Percentiles rank a stretch among this genome's conserved stretches.
Conservation (phyloP, 768 basidiomycete species). For the Pholiota microspora region DNA sequence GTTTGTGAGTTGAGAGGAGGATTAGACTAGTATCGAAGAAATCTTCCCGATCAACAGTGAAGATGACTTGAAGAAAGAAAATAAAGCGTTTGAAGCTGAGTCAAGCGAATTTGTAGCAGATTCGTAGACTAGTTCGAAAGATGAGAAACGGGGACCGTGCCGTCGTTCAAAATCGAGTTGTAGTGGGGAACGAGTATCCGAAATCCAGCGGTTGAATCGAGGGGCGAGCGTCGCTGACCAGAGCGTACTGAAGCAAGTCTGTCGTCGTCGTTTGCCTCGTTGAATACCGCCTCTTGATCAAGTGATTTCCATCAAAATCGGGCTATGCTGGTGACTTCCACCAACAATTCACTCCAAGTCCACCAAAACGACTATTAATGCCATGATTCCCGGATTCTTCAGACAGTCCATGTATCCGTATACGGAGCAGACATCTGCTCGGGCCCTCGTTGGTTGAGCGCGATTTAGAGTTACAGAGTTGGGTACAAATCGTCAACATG, state of each 20-base stretch:
- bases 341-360: no score
- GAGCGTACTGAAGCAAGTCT: slow-evolving; percentile 10
- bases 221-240: slow-evolving; percentile 16
- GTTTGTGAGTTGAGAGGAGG: background rate
- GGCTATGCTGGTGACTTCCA: no score
- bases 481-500: no score
- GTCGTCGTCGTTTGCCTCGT: background rate
- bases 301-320: slow-evolving; percentile 1
- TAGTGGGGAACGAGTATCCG: slow-evolving; percentile 9
- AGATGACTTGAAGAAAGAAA: background rate
- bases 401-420: no score
- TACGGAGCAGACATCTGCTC: no score
- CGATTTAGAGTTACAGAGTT: no score
- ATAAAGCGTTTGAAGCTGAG: slow-evolving; percentile 1
- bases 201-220: slow-evolving; percentile 4
- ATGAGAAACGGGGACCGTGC: slow-evolving; percentile 15
- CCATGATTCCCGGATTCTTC: no score
- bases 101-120: no score
- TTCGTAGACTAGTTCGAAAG: background rate
- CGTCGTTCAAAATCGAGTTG: slow-evolving; percentile 13
- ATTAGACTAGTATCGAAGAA: background rate
- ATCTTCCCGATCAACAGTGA: slow-evolving; percentile 2
- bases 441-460: no score
- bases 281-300: background rate
- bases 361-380: no score